These are phyloP conservation scores for Hypoxylon sp. DNA, from an alignment of 2,329 filamentous ascomycete genomes.

Conservation along the genomic window DNA sequence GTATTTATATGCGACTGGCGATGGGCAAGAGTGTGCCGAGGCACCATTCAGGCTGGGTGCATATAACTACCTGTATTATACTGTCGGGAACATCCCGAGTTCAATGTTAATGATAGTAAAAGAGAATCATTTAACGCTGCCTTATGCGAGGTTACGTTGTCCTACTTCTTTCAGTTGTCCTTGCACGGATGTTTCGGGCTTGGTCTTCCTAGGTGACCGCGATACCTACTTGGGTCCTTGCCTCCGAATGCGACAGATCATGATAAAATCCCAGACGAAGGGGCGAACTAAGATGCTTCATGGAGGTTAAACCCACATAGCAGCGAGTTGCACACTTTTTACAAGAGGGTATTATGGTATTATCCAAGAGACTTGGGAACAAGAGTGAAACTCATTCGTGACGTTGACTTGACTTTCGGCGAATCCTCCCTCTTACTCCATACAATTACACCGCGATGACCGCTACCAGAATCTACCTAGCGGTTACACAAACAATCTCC, in stretches of 20 bases:
- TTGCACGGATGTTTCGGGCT: neutral
- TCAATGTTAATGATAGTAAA: conserved; percentile 17
- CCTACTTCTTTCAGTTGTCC: neutral
- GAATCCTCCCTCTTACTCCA: neutral
- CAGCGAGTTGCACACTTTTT: neutral
- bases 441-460: neutral
- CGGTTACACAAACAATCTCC: neutral
- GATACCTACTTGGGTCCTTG: neutral
- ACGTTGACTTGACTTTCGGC: neutral
- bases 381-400: neutral
- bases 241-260: neutral
- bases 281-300: neutral
- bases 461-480: neutral
- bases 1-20: conserved; percentile 26
- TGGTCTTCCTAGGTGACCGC: neutral
- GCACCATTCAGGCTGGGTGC: neutral
- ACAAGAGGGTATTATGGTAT: neutral
- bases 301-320: too few relatives aligned
- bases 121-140: conserved; percentile 8
- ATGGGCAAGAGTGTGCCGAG: conserved; percentile 15
- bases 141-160: neutral
- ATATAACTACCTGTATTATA: conserved; percentile 24
- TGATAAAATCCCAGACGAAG: neutral
- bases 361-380: neutral
- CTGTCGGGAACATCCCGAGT: neutral